Conservation (phyloP, 805 yeast genomes). For the Debaryomyces tyrocola region DNA sequence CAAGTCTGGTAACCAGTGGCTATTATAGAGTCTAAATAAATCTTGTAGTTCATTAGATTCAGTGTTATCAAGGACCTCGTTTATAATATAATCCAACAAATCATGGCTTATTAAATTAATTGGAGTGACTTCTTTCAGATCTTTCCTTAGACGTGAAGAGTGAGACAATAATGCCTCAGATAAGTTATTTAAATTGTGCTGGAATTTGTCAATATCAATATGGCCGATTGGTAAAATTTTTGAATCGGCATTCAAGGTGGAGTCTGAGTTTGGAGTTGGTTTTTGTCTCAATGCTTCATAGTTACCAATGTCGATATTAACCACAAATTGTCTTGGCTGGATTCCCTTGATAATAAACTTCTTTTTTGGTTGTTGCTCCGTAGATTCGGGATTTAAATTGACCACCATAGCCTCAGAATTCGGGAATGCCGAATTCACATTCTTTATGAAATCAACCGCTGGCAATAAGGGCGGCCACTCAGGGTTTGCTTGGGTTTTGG, state of each 20-base stretch:
- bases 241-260: neutral
- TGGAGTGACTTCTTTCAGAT: constrained; percentile 16
- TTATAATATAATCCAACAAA: constrained; percentile 30
- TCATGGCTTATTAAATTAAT: constrained; percentile 34
- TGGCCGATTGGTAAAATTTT: constrained; percentile 34
- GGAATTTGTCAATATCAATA: constrained; percentile 32
- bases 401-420: constrained; percentile 93
- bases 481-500: constrained; percentile 35
- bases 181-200: constrained; percentile 22
- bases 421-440: constrained; percentile 86
- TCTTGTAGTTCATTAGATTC: constrained; percentile 14
- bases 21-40: constrained; percentile 37
- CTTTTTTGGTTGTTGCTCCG: constrained; percentile 50
- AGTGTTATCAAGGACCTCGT: constrained; percentile 25
- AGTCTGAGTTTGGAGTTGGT: constrained; percentile 12
- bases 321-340: constrained; percentile 72
- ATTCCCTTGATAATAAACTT: constrained; percentile 93
- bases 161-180: constrained; percentile 24
- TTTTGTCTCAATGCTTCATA: constrained; percentile 40
- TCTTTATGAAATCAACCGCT: constrained; percentile 95
- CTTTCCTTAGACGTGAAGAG: constrained; percentile 13
- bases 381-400: constrained; percentile 50
- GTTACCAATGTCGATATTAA: constrained; percentile 44
- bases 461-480: constrained; percentile 58
- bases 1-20: constrained; percentile 40